Evolutionary conservation across 768 basidiomycete genomes (phyloP).

Genomic region (Pseudohyphozyma bogoriensis): DNA sequence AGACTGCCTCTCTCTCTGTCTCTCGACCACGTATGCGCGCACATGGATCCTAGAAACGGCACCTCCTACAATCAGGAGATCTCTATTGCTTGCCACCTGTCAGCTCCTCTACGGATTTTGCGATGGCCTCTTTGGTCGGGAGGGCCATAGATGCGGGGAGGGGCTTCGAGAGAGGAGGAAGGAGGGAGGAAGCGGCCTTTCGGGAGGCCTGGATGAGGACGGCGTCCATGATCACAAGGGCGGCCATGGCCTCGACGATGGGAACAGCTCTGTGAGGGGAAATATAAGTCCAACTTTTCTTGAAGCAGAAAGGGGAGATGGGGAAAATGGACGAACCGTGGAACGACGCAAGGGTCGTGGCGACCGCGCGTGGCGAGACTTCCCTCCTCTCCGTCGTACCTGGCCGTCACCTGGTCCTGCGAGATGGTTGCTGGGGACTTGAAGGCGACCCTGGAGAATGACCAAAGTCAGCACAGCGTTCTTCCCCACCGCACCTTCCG

Average conservation of each 20-base stretch:
- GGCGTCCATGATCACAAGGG: conserved; percentile 87
- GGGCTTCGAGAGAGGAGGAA: conserved; percentile 74
- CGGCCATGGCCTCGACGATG: conserved; percentile 97
- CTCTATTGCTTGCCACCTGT: conserved; percentile 9
- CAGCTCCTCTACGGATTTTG: conserved; percentile 13
- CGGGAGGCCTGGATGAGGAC: conserved; percentile 82
- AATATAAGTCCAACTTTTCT: conserved; percentile 41
- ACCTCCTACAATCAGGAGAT: too few species aligned
- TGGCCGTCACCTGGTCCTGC: conserved; percentile 75
- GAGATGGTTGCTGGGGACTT: conserved; percentile 98
- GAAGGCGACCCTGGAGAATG: conserved; percentile 67
- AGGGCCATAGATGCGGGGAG: conserved; percentile 74
- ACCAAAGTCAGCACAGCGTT: background rate
- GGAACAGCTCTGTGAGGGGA: conserved; percentile 38
- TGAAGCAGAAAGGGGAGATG: conserved; percentile 89
- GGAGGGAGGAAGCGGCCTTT: conserved; percentile 56
- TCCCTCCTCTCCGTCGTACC: conserved; percentile 85
- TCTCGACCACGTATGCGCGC: too few species aligned
- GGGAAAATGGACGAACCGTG: conserved; percentile 40
- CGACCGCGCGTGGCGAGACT: conserved; percentile 81
- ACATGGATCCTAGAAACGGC: too few species aligned
- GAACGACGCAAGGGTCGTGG: conserved; percentile 96
- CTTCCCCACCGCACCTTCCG: background rate
- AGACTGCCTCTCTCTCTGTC: too few species aligned
- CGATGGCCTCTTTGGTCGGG: conserved; percentile 10